Percentiles rank a stretch among this genome's conserved stretches.
These are phyloP conservation scores for Datura wrightii DNA, from an alignment of 257 asterid species.

Conservation along the genomic window DNA sequence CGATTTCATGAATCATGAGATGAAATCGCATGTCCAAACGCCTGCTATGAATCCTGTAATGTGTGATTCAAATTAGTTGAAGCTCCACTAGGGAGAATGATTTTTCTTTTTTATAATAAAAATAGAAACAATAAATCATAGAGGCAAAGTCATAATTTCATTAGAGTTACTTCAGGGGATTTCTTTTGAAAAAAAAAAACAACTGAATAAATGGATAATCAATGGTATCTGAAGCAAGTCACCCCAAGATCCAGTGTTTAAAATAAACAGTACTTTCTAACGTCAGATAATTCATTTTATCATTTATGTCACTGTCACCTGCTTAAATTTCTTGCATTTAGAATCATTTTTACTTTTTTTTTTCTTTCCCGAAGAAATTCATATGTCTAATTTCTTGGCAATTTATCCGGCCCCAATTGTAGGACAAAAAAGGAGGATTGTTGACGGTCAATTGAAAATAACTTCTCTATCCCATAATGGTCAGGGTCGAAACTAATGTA, in stretches of 20 bases:
- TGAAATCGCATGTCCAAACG: too few relatives aligned
- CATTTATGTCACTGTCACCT: not conserved
- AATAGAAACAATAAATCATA: not conserved
- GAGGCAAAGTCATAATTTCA: not conserved
- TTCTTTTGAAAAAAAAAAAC: too few relatives aligned
- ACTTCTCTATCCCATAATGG: too few relatives aligned
- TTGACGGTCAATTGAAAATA: too few relatives aligned
- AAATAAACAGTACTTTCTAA: not conserved
- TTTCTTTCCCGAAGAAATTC: not conserved
- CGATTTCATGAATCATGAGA: too few relatives aligned
- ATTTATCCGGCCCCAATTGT: too few relatives aligned
- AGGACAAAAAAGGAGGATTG: too few relatives aligned
- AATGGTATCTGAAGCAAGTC: slow-evolving; percentile 23
- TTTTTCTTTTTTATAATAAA: too few relatives aligned
- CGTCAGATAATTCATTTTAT: not conserved
- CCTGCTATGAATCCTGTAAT: too few relatives aligned
- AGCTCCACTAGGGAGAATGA: too few relatives aligned
- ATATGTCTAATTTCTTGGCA: not conserved
- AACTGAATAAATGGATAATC: not conserved
- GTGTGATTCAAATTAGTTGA: too few relatives aligned
- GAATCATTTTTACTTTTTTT: not conserved
- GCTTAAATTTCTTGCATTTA: not conserved
- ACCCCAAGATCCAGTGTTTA: slow-evolving; percentile 15
- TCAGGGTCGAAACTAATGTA: too few relatives aligned
- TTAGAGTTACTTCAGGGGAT: not conserved